A percentile compares a stretch with the other conserved stretches of the same genome.
Conservation (phyloP, 176 grass and related monocot genomes). For the Thalia dealbata region DNA sequence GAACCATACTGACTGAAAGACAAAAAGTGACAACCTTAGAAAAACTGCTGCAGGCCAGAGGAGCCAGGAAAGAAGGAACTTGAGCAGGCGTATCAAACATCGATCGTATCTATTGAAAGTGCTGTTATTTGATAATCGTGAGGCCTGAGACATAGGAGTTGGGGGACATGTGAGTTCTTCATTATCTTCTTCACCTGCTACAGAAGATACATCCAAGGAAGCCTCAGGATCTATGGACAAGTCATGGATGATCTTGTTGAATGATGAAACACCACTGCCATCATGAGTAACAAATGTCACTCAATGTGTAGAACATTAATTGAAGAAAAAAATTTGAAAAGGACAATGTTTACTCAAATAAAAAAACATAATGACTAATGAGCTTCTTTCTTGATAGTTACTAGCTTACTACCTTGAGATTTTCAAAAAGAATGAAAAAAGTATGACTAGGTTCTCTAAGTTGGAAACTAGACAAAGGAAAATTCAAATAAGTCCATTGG, state of each 20-base stretch:
- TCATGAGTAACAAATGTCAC: conserved; percentile 11
- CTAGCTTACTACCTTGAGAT: too few relatives aligned
- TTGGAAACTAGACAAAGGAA: too few relatives aligned
- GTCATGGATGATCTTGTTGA: conserved; percentile 89
- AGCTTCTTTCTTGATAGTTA: too few relatives aligned
- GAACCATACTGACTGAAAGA: conserved; percentile 51
- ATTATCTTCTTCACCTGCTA: conserved; percentile 61
- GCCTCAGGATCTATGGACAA: conserved; percentile 69
- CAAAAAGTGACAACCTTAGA: conserved; percentile 38
- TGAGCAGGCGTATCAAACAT: conserved; percentile 41
- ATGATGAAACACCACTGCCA: conserved; percentile 83
- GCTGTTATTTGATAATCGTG: conserved; percentile 57
- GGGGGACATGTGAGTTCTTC: conserved; percentile 48
- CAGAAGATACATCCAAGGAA: conserved; percentile 49
- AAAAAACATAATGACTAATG: too few relatives aligned
- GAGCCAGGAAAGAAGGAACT: conserved; percentile 67
- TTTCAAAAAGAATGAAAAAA: too few relatives aligned
- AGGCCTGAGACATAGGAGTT: conserved; percentile 72
- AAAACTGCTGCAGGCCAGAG: conserved; percentile 61
- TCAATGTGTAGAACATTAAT: not conserved
- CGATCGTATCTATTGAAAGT: conserved; percentile 61
- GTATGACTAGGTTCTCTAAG: too few relatives aligned
- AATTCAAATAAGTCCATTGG: too few relatives aligned
- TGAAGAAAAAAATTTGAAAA: not conserved
- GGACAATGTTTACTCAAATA: not conserved